Evolutionary conservation across 352 stramenopile species (phyloP), one percentile per base, ranked within the genome.

Genomic region (Pythium dissotocum): DNA sequence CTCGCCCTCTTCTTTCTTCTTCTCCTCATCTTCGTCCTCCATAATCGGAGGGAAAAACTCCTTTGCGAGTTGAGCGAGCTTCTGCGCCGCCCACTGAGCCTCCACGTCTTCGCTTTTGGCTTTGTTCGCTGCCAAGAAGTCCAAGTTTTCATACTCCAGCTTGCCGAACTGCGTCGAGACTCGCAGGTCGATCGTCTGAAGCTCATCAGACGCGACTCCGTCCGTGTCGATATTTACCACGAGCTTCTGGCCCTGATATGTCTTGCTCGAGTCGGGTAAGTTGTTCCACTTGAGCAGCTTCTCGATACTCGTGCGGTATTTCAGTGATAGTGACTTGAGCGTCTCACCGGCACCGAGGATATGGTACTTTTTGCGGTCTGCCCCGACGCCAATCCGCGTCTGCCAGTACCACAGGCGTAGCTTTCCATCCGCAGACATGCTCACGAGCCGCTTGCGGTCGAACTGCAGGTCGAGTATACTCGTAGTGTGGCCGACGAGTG

Each of bases 241-340:
- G 6, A 93, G 74, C 44, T 94, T 92, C 58, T 94, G 86, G 5
- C 86, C 86, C 14, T 92, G 56, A 56, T 94, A 93, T 35, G 80
- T 72, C 42, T 91, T 88, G 26, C 78, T 88, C 30, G 82, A 88
- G 54, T 94, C 83, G 0, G 79, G 63, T 5, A 94, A 67, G 2
- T 77, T 76, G 61, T 94, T 94, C 86, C 86, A 93, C 28, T 76
- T 58, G 6, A 92, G 75, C 26, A 94, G 38, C 18, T 89, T 78
- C 12, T 89, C 70, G 24, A 88, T 85, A 14, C 83, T 94, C 4
- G 83, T 83, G 38, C 77, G 86, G n/a, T 94, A 94, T 61, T 86
- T 86, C 32, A 94, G 73, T 52, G 84, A 94, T 6, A 94, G 56
- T 12, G 83, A 89, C 10, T 79, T 78, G 28, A 94, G 65, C 10